Percentiles rank a stretch among this genome's conserved stretches.
phyloP scores from a whole-genome alignment of 2,329 filamentous ascomycete genomes.

The Cercospora berteroae region DNA sequence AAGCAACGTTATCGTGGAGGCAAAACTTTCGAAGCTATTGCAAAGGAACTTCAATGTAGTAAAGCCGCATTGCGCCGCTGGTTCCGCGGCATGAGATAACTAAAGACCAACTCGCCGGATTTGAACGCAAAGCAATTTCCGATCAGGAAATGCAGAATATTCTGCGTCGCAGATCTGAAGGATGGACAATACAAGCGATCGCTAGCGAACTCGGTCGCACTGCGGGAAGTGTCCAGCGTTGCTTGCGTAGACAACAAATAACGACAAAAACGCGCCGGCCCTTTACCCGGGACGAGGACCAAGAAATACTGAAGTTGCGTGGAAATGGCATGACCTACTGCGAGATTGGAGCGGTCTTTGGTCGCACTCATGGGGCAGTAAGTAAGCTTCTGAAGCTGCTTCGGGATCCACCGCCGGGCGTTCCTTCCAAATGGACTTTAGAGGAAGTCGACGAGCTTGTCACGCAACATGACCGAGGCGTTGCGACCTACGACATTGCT shows the following conservation, averaged over 20 bases:
- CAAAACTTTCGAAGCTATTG: not conserved
- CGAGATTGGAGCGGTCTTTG: not conserved
- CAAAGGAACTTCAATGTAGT: not conserved
- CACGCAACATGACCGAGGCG: not conserved
- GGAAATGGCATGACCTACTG: not conserved
- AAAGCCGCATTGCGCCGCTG: too few relatives aligned
- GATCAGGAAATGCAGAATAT: not conserved
- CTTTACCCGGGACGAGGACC: not conserved
- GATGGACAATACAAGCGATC: not conserved
- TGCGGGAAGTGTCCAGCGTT: accelerated
- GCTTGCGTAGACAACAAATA: not conserved
- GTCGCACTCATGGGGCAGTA: not conserved
- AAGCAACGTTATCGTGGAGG: not conserved
- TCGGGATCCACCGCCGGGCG: not conserved
- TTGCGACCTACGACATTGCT: not conserved
- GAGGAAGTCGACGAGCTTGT: not conserved
- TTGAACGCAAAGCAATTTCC: not conserved
- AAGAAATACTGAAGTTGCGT: not conserved
- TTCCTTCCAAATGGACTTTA: not conserved
- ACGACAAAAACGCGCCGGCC: not conserved
- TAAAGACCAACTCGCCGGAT: not conserved
- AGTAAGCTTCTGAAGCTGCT: not conserved
- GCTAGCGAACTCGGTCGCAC: not conserved
- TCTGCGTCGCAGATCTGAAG: not conserved
- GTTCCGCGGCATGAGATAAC: not conserved